Evolutionary conservation across 1,139 yeast genomes (phyloP), one percentile per base, ranked within the genome.

Genomic region (Candida sp.): DNA sequence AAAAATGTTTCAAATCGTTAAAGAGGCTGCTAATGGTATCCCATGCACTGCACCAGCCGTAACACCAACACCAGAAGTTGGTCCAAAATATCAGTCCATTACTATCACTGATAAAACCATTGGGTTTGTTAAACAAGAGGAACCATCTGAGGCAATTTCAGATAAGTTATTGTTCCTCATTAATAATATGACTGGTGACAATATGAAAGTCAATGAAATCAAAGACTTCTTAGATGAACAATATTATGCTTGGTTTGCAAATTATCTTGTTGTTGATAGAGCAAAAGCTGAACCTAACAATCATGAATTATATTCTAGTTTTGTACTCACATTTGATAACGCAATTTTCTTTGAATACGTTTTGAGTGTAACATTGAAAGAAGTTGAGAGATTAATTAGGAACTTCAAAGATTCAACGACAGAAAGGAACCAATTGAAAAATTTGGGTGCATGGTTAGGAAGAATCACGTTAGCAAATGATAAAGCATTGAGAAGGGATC

Each of bases 231-330:
- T 93, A 45, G 71, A 75, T 1, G 84, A 82, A 40, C 73, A 75
- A 38, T 78, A 81, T 53, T 85, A 68, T 60, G 66, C 78, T 35
- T 91, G 97, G 97, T 91, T 93, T 66, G 83, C 98, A 0, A 73
- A 75, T 43, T 89, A 90, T 58, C 71, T 93, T 54, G 96, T 95
- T 27, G 78, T 77, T 22, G 95, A 89, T 57, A 81, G 99, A 60
- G 97, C 95, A 2, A 87, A 87, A 56, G 77, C 83, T 4, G 99
- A 95, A 62, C 95, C 97, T n/a, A 95, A 95, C 58, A 86, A 90
- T 58, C 98, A 93, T 60, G 71, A 73, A 11, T 69, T 95, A 44
- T 95, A 95, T 64, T 76, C 83, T 12, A 72, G 73, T 35, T 71
- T 95, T 62, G 80, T 91, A 25, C 73, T 73, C 8, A 66, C 73